A percentile compares a stretch with the other conserved stretches of the same genome.
Evolutionary conservation across 352 stramenopile species (phyloP).

Genomic region (Pythium guiyangense): DNA sequence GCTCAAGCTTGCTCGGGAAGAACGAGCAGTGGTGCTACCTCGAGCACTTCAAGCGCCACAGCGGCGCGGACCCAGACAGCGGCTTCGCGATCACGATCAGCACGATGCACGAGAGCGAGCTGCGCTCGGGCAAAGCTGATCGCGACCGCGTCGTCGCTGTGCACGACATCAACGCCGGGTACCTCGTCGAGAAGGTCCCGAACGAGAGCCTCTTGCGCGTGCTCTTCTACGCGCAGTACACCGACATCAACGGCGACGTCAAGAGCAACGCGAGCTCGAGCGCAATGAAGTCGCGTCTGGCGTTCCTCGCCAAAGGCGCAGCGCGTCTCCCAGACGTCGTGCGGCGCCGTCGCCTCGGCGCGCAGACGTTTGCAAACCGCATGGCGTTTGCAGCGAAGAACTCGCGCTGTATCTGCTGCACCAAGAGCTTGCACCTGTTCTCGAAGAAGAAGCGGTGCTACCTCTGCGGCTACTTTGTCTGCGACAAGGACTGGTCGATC

Average conservation of each 20-base stretch:
- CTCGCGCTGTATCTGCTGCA: slow-evolving; percentile 51
- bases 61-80: neutral
- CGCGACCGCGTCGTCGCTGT: slow-evolving; percentile 24
- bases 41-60: slow-evolving; percentile 11
- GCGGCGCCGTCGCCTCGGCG: slow-evolving; percentile 47
- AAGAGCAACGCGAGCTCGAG: slow-evolving; percentile 3
- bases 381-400: slow-evolving; percentile 43
- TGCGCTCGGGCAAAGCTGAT: slow-evolving; percentile 22
- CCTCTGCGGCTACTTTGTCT: slow-evolving; percentile 34
- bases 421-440: slow-evolving; percentile 32
- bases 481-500: slow-evolving; percentile 30
- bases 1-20: slow-evolving; percentile 6
- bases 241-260: slow-evolving; percentile 1
- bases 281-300: slow-evolving; percentile 21
- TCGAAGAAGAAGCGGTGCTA: slow-evolving; percentile 32
- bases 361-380: slow-evolving; percentile 46
- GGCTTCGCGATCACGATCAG: slow-evolving; percentile 30
- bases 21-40: slow-evolving; percentile 16
- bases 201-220: slow-evolving; percentile 23
- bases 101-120: slow-evolving; percentile 27
- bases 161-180: slow-evolving; percentile 21
- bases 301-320: slow-evolving; percentile 25
- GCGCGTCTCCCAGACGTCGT: slow-evolving; percentile 26
- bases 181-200: slow-evolving; percentile 25
- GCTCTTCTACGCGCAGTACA: slow-evolving; percentile 30